Percentiles rank a stretch among this genome's conserved stretches.
Evolutionary conservation across 2,329 filamentous ascomycete genomes (phyloP).

Genomic region (Ceratocystis cubensis): DNA sequence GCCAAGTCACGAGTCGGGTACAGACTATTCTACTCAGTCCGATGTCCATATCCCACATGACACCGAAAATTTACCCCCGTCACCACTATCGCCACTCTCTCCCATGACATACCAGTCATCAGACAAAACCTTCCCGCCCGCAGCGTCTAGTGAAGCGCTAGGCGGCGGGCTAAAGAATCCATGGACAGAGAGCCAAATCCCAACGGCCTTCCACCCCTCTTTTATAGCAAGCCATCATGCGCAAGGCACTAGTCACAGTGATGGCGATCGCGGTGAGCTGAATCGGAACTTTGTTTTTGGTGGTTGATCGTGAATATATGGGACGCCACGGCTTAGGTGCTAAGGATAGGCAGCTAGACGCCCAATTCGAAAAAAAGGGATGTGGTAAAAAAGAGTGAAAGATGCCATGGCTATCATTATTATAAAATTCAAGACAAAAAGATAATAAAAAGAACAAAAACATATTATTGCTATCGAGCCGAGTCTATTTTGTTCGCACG

Average conservation of each 20-base stretch:
- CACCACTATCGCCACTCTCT: not conserved
- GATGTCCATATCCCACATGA: not conserved
- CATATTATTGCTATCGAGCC: not conserved
- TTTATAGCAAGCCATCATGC: too few relatives aligned
- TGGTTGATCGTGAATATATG: not conserved
- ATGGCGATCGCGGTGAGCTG: not conserved
- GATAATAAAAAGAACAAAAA: not conserved
- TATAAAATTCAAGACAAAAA: not conserved
- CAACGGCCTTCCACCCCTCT: too few relatives aligned
- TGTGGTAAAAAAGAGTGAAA: not conserved
- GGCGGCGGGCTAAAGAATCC: not conserved
- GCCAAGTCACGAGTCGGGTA: not conserved
- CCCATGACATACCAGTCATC: not conserved
- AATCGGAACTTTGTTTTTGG: slow-evolving; percentile 3
- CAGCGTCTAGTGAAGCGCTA: not conserved
- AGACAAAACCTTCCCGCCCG: not conserved
- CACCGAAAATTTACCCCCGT: not conserved
- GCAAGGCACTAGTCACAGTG: too few relatives aligned
- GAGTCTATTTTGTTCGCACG: not conserved
- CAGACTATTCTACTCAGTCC: not conserved
- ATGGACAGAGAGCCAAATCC: not conserved
- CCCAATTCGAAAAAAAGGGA: not conserved
- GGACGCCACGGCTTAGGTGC: not conserved
- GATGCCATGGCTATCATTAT: not conserved
- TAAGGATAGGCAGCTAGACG: not conserved